phyloP scores from a whole-genome alignment of 2,329 filamentous ascomycete genomes.

The Trichoderma sp. region DNA sequence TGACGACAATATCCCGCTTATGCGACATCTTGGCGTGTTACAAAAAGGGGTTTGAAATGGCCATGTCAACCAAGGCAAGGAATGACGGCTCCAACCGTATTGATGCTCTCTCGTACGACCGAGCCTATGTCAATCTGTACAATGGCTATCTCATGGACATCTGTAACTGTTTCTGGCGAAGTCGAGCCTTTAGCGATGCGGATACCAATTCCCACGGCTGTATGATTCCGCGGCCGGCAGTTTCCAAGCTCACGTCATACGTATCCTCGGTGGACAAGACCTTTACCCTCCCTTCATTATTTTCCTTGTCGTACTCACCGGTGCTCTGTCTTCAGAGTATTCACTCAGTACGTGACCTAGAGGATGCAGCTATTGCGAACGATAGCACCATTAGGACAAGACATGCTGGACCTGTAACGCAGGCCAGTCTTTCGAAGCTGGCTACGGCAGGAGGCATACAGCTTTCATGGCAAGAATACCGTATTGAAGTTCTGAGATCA shows the following conservation, averaged over 20 bases:
- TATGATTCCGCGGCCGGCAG: constrained; percentile 47
- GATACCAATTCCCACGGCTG: constrained; percentile 66
- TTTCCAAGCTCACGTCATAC: constrained; percentile 50
- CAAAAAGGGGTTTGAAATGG: constrained; percentile 71
- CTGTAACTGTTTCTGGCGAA: constrained; percentile 81
- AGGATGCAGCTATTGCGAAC: constrained; percentile 54
- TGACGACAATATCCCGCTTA: constrained; percentile 66
- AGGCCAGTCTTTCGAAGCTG: constrained; percentile 63
- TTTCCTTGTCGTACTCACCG: constrained; percentile 62
- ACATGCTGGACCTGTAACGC: constrained; percentile 70
- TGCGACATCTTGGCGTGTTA: constrained; percentile 70
- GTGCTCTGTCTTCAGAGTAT: constrained; percentile 58
- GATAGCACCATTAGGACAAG: constrained; percentile 46
- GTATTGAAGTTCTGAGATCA: constrained; percentile 69
- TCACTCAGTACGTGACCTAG: constrained; percentile 55
- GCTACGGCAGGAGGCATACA: constrained; percentile 65
- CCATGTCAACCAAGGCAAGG: constrained; percentile 48
- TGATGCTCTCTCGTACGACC: constrained; percentile 51
- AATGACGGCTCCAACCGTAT: constrained; percentile 32
- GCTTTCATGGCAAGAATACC: constrained; percentile 73
- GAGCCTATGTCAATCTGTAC: constrained; percentile 66
- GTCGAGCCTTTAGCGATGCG: constrained; percentile 65
- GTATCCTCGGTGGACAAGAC: constrained; percentile 49
- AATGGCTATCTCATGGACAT: constrained; percentile 87
- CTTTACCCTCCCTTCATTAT: constrained; percentile 50